Evolutionary conservation across 306 rosid species (phyloP).

Genomic region (Prunus persica): DNA sequence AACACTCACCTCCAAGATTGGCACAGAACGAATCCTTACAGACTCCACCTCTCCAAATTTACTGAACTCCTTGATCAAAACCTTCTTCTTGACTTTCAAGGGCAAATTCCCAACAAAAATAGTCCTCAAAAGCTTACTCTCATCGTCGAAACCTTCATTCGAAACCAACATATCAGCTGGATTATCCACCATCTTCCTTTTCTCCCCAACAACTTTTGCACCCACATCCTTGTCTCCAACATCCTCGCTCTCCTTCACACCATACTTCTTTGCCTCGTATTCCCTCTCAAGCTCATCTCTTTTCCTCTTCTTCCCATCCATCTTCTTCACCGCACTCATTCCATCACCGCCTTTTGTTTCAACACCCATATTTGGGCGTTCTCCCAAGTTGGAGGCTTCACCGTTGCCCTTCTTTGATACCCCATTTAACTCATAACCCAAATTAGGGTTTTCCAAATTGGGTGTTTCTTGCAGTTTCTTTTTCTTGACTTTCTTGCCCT

Average conservation of each 20-base stretch:
- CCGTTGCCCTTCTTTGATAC: neutral
- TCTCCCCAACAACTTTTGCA: constrained; percentile 53
- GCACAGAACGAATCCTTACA: constrained; percentile 93
- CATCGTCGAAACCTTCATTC: constrained; percentile 84
- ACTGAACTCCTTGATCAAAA: constrained; percentile 62
- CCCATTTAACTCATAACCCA: neutral
- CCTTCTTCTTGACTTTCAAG: constrained; percentile 71
- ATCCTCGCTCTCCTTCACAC: constrained; percentile 31
- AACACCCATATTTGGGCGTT: neutral
- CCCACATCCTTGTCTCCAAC: constrained; percentile 25
- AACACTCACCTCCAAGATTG: constrained; percentile 72
- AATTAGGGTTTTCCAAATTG: neutral
- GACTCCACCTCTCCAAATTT: constrained; percentile 90
- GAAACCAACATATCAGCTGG: constrained; percentile 69
- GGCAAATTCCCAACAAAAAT: constrained; percentile 91
- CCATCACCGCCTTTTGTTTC: neutral
- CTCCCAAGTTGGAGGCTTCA: neutral
- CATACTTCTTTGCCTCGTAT: constrained; percentile 76
- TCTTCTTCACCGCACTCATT: constrained; percentile 12
- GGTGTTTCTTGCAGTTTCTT: constrained; percentile 16
- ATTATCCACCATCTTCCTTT: constrained; percentile 72
- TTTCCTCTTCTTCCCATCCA: constrained; percentile 63
- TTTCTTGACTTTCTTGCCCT: constrained; percentile 43
- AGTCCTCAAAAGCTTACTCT: constrained; percentile 84
- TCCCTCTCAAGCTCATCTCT: constrained; percentile 83